Base-by-base conservation (phyloP, 805 yeast species). In the Barnettozyma californica region DNA sequence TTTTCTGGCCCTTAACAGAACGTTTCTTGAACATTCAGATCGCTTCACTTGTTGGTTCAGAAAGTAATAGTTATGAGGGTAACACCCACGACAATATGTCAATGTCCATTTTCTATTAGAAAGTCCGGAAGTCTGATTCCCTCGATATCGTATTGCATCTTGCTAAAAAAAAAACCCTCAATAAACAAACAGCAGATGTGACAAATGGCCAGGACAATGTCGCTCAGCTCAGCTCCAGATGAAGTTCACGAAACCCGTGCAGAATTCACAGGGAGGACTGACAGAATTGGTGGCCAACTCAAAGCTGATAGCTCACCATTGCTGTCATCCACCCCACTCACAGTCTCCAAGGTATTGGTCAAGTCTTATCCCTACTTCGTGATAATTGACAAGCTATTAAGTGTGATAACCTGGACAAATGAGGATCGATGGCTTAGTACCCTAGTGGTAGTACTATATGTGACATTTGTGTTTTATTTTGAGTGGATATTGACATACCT, bases 341-440 rank as follows among this genome's bases (percentile, higher is more conserved):
- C 90, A 1, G 88, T 92, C 13, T 83, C 96, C 27, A 86, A 87
- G 57, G 87, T 94, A 3, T 73, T 92, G 45, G 79, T 90, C 36
- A 76, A 81, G 51, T 80, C 95, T 9, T 91, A 92, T 63, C 98
- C 98, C 2, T 88, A 88, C 62, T 71, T 92, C 39, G 74, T 87
- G 36, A 77, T 86, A 1, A 79, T 83, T 9, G 89, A 91, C 64
- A 80, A 82, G 55, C 53, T 78, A 2, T 71, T 90, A 47, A 82
- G 87, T 39, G 73, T 90, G 36, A 65, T 87, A 34, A 91, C 98
- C 0, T 92, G 99, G 99, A 87, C 97, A 2, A 82, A 83, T 53
- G 91, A 86, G 34, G 94, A 88, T 63, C 73, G 77, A 31, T 89
- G 92, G 88, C 68, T 83, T 48, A 81, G 89, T 58, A 69, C 86